Conservation (phyloP, 108 stramenopile genomes). For the Skeletonema marinoi region DNA sequence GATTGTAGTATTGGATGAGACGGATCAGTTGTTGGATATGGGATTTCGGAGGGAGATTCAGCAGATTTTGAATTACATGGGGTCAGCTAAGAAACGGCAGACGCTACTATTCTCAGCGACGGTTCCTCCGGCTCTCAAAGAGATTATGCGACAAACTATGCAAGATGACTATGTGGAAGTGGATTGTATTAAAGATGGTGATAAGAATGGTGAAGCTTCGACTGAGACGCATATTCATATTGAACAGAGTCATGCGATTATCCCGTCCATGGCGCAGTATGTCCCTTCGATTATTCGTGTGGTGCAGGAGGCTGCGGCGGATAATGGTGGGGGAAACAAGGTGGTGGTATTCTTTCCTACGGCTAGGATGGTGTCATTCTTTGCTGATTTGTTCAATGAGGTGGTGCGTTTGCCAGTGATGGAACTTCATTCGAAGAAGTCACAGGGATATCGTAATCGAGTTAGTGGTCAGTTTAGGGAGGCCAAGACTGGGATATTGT, state of each 20-base stretch:
- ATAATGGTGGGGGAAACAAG: slow-evolving; percentile 68
- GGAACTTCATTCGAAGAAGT: slow-evolving; percentile 89
- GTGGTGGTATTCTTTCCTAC: slow-evolving; percentile 92
- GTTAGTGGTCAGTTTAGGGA: slow-evolving; percentile 68
- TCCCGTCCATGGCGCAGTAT: slow-evolving; percentile 52
- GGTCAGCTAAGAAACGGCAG: slow-evolving; percentile 62
- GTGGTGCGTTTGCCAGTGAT: slow-evolving; percentile 62
- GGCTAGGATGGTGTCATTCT: slow-evolving; percentile 76
- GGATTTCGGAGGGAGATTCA: slow-evolving; percentile 88
- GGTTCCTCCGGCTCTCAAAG: slow-evolving; percentile 65
- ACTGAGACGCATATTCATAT: slow-evolving; percentile 63
- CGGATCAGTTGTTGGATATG: slow-evolving; percentile 93
- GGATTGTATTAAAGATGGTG: slow-evolving; percentile 58
- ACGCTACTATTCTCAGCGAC: slow-evolving; percentile 97
- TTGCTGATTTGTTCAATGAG: slow-evolving; percentile 73
- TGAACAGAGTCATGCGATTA: slow-evolving; percentile 53
- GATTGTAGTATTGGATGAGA: slow-evolving; percentile 92
- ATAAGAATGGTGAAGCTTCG: background rate
- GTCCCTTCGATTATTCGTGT: slow-evolving; percentile 57
- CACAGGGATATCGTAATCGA: slow-evolving; percentile 76
- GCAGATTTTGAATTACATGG: slow-evolving; percentile 73
- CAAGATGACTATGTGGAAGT: slow-evolving; percentile 55
- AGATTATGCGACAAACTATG: slow-evolving; percentile 56
- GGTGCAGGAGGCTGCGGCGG: slow-evolving; percentile 40
- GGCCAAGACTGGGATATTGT: slow-evolving; percentile 56